Conservation (phyloP, 2,329 filamentous ascomycete genomes). For the Emergomyces pasteurianus region DNA sequence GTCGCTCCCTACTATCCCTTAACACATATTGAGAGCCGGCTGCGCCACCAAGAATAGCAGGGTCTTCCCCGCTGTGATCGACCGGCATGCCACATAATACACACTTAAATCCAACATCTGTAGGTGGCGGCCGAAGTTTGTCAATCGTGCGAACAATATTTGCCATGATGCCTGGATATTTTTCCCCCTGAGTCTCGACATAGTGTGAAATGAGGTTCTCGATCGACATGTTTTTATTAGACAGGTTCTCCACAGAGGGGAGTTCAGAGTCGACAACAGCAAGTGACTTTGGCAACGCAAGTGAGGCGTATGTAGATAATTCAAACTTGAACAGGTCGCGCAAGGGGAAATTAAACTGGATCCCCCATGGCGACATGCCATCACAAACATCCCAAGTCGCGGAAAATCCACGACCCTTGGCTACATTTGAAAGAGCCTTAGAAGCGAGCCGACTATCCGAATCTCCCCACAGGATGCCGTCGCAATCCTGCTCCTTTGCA, state of each 20-base stretch:
- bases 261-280: constrained; percentile 32
- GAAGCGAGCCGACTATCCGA: constrained; percentile 82
- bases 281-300: constrained; percentile 42
- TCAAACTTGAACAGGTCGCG: constrained; percentile 79
- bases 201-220: constrained; percentile 84
- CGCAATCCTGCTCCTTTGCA: constrained; percentile 49
- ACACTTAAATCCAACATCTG: constrained; percentile 37
- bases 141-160: constrained; percentile 91
- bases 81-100: constrained; percentile 59
- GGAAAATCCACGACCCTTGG: constrained; percentile 77
- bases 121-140: constrained; percentile 49
- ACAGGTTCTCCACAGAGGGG: constrained; percentile 22
- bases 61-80: constrained; percentile 41
- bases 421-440: constrained; percentile 72
- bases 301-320: constrained; percentile 52
- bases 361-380: constrained; percentile 48
- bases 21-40: not conserved
- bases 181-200: constrained; percentile 72
- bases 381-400: constrained; percentile 75
- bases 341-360: constrained; percentile 64
- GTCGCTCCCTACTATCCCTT: not conserved
- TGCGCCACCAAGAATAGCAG: constrained; percentile 41
- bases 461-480: constrained; percentile 68
- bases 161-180: constrained; percentile 81
- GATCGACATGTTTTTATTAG: constrained; percentile 58